Evolutionary conservation across 352 stramenopile species (phyloP).

Genomic region (Pythium biforme): DNA sequence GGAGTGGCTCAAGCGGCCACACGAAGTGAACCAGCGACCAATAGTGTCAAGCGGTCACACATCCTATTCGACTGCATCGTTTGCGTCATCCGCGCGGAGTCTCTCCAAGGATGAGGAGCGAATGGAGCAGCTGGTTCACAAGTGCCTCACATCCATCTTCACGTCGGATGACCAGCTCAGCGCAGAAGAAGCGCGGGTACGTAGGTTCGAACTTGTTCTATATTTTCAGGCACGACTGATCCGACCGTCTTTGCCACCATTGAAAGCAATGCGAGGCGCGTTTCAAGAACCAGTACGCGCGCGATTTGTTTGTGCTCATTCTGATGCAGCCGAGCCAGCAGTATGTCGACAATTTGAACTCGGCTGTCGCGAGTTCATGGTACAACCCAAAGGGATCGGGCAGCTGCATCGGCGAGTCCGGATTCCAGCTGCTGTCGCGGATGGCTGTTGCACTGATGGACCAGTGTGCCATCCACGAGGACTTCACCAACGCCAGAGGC

Average conservation of each 20-base stretch:
- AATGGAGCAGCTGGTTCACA: conserved; percentile 80
- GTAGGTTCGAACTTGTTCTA: conserved; percentile 1
- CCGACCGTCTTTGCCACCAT: not conserved
- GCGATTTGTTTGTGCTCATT: conserved; percentile 82
- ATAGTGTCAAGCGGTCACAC: conserved; percentile 4
- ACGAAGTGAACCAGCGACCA: conserved; percentile 26
- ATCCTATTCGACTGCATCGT: not conserved
- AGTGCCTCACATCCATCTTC: conserved; percentile 79
- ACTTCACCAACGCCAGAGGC: conserved; percentile 77
- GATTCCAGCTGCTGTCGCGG: conserved; percentile 59
- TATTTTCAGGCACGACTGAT: not conserved
- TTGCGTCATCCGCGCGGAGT: conserved; percentile 24
- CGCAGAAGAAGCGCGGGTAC: conserved; percentile 51
- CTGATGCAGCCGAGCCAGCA: conserved; percentile 84
- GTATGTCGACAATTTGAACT: conserved; percentile 49
- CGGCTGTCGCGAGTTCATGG: conserved; percentile 36
- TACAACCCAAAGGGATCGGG: conserved; percentile 82
- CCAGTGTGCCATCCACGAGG: conserved; percentile 72
- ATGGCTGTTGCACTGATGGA: conserved; percentile 66
- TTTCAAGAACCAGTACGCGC: conserved; percentile 71
- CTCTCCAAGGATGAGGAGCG: conserved; percentile 73
- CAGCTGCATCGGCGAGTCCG: conserved; percentile 71
- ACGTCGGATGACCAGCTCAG: conserved; percentile 70
- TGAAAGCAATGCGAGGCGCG: conserved; percentile 50
- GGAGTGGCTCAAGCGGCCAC: conserved; percentile 28